Evolutionary conservation across 208 protist genomes (phyloP).

Genomic region (Wallacemonas sp.): DNA sequence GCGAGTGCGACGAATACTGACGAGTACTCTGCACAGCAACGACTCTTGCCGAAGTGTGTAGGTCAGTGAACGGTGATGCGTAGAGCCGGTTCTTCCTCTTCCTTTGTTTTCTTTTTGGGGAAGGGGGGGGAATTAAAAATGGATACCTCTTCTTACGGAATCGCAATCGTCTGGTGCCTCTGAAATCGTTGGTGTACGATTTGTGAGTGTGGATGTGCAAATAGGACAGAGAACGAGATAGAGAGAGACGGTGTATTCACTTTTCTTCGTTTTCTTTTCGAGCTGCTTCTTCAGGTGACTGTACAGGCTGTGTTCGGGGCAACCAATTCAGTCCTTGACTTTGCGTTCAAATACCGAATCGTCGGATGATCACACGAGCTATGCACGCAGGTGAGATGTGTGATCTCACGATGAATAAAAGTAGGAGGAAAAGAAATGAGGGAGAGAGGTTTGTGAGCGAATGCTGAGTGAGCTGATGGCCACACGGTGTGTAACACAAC

Average conservation of each 20-base stretch:
- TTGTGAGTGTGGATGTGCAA: not conserved
- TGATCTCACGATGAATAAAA: not conserved
- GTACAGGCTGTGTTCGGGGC: not conserved
- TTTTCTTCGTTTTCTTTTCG: not conserved
- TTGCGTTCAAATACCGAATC: not conserved
- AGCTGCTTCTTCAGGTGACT: not conserved
- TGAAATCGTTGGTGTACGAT: no score
- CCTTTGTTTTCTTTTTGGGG: not conserved
- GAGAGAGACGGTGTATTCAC: not conserved
- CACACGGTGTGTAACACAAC: no score
- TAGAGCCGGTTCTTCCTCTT: not conserved
- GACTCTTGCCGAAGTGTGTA: not conserved
- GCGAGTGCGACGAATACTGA: no score
- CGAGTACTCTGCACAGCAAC: not conserved
- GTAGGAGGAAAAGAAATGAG: not conserved
- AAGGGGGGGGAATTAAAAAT: no score
- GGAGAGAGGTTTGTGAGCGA: not conserved
- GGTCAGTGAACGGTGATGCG: not conserved
- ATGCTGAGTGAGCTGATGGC: not conserved
- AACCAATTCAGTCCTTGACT: conserved; percentile 3
- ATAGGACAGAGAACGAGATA: no score
- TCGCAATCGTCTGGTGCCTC: no score
- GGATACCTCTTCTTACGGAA: no score
- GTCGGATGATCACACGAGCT: not conserved
- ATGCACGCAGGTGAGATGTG: conserved; percentile 6